These are phyloP conservation scores for Carex arenaria DNA, from an alignment of 202 grass and related monocot species.

Conservation along the genomic window DNA sequence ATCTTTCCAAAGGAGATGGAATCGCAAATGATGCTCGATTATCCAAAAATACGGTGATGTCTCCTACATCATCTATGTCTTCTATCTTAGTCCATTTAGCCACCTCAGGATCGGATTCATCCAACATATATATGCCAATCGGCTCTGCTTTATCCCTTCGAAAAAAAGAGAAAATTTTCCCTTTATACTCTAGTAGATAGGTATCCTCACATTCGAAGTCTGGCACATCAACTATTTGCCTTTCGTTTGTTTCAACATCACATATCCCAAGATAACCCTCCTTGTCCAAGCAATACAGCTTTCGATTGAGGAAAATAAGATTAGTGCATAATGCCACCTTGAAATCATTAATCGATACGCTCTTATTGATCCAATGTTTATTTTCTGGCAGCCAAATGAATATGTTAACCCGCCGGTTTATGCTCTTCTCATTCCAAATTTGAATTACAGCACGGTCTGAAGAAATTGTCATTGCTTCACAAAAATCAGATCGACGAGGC, in stretches of 20 bases:
- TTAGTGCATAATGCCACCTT: background rate
- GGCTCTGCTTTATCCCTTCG: background rate
- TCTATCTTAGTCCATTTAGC: background rate
- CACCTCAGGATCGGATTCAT: background rate
- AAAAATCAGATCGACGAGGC: background rate
- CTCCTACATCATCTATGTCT: background rate
- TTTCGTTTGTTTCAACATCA: background rate
- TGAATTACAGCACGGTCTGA: background rate
- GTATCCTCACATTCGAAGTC: background rate
- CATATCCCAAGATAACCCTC: conserved; percentile 17
- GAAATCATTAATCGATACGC: background rate
- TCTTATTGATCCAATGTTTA: background rate
- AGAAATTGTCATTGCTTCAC: background rate
- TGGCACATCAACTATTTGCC: background rate
- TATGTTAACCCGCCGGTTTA: too few species aligned
- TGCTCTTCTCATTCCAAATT: background rate
- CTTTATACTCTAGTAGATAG: conserved; percentile 11
- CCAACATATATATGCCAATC: background rate
- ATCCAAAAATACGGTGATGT: conserved; percentile 12
- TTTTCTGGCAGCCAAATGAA: background rate
- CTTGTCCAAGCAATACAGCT: conserved; percentile 16
- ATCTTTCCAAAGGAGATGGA: background rate
- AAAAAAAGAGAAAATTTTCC: conserved; percentile 7
- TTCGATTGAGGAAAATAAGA: background rate
- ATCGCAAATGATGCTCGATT: background rate